Conservation (phyloP, 805 yeast species). For the Clavispora santaluciae region DNA sequence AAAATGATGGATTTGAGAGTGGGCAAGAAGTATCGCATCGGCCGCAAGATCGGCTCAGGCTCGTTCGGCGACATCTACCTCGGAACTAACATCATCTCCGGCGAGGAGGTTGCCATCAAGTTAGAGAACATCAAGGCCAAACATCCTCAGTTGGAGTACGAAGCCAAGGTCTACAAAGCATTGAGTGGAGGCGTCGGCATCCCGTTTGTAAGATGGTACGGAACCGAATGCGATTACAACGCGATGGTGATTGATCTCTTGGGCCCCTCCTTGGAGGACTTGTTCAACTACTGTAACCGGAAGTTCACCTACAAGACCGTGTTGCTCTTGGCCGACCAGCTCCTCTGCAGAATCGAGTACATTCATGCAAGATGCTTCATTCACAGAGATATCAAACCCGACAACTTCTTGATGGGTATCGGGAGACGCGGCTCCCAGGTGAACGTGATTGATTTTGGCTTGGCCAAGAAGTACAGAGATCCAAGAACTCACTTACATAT, state of each 20-base stretch:
- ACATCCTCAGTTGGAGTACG: slow-evolving; percentile 96
- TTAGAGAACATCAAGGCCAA: slow-evolving; percentile 84
- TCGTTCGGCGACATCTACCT: slow-evolving; percentile 96
- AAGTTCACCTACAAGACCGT: slow-evolving; percentile 93
- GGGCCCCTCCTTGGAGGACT: slow-evolving; percentile 93
- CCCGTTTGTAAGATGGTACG: slow-evolving; percentile 95
- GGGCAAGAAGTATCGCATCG: slow-evolving; percentile 90
- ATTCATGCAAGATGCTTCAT: slow-evolving; percentile 92
- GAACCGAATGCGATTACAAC: slow-evolving; percentile 92
- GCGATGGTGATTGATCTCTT: slow-evolving; percentile 95
- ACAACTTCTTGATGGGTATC: slow-evolving; percentile 80
- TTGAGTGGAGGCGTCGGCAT: slow-evolving; percentile 96
- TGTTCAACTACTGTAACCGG: slow-evolving; percentile 93
- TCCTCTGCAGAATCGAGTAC: slow-evolving; percentile 89
- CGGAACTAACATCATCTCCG: slow-evolving; percentile 88
- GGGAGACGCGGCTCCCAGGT: slow-evolving; percentile 95
- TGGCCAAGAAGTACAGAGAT: slow-evolving; percentile 91
- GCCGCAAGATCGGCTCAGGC: slow-evolving; percentile 94
- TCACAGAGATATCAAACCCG: slow-evolving; percentile 81
- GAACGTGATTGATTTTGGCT: slow-evolving; percentile 89
- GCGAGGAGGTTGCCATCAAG: slow-evolving; percentile 97
- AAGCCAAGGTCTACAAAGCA: slow-evolving; percentile 92
- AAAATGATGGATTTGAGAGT: slow-evolving; percentile 64
- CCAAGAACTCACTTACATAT: slow-evolving; percentile 92
- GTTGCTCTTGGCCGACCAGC: slow-evolving; percentile 86